Evolutionary conservation across 176 grass and related monocot genomes (phyloP).

Genomic region (Thinopyrum elongatum): DNA sequence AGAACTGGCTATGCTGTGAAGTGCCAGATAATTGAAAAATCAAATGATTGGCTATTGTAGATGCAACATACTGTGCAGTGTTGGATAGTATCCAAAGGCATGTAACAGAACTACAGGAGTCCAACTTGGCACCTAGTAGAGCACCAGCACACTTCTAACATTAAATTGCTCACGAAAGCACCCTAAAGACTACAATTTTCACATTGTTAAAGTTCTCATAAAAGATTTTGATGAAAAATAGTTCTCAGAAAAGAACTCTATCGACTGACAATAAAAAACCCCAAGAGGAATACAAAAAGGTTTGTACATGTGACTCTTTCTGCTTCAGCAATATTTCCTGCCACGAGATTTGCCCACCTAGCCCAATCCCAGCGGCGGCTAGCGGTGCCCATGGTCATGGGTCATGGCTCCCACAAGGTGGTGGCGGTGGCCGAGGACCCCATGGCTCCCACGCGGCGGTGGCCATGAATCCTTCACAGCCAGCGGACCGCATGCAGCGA

Average conservation of each 20-base stretch:
- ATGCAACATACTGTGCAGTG: neutral
- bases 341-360: too few relatives aligned
- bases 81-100: neutral
- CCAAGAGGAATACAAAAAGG: neutral
- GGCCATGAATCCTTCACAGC: too few relatives aligned
- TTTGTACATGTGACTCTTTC: neutral
- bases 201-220: neutral
- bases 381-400: too few relatives aligned
- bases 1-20: neutral
- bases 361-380: too few relatives aligned
- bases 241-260: neutral
- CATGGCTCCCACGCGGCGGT: too few relatives aligned
- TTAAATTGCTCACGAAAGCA: neutral
- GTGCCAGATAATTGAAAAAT: neutral
- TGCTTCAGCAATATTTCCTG: neutral
- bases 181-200: neutral
- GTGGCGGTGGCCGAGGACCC: too few relatives aligned
- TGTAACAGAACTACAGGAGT: neutral
- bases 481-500: too few relatives aligned
- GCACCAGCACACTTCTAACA: neutral
- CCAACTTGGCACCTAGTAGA: neutral
- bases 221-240: neutral
- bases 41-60: neutral
- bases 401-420: too few relatives aligned
- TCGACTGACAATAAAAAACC: neutral